Conservation (phyloP, 352 stramenopile species). For the Phytophthora pisi region DNA sequence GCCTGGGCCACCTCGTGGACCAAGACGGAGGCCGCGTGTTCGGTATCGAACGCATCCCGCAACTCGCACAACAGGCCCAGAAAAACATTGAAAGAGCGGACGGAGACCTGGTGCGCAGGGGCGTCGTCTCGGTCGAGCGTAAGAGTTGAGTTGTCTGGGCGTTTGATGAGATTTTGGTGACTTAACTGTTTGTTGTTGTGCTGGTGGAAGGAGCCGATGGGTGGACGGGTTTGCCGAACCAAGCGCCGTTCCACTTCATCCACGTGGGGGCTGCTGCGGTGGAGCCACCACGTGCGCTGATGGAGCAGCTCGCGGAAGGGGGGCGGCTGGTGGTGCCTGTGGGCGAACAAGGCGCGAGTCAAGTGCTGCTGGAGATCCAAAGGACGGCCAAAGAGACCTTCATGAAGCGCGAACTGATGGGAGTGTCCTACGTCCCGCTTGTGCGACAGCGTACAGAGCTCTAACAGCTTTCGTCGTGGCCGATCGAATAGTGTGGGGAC, state of each 20-base stretch:
- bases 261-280: constrained; percentile 95
- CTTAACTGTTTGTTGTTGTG: not conserved
- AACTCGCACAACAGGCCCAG: constrained; percentile 82
- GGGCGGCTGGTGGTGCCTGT: constrained; percentile 94
- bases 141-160: constrained; percentile 4
- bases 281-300: constrained; percentile 85
- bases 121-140: constrained; percentile 60
- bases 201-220: constrained; percentile 75
- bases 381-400: constrained; percentile 46
- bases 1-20: constrained; percentile 87
- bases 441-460: constrained; percentile 60
- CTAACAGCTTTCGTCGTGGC: constrained; percentile 5
- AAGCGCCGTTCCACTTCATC: constrained; percentile 96
- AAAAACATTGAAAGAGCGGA: constrained; percentile 87
- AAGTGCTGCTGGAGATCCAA: constrained; percentile 84
- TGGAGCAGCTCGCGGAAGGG: constrained; percentile 87
- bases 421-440: constrained; percentile 79
- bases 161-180: not conserved
- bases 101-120: constrained; percentile 75
- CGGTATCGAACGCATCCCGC: constrained; percentile 91
- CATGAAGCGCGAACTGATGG: constrained; percentile 63
- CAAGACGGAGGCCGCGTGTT: constrained; percentile 59
- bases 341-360: constrained; percentile 61
- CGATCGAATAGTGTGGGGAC: too few species aligned
- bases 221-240: constrained; percentile 90